Evolutionary conservation across 2,329 filamentous ascomycete species (phyloP), one percentile per base, ranked within the genome.

Genomic region (Epichloe baconii): DNA sequence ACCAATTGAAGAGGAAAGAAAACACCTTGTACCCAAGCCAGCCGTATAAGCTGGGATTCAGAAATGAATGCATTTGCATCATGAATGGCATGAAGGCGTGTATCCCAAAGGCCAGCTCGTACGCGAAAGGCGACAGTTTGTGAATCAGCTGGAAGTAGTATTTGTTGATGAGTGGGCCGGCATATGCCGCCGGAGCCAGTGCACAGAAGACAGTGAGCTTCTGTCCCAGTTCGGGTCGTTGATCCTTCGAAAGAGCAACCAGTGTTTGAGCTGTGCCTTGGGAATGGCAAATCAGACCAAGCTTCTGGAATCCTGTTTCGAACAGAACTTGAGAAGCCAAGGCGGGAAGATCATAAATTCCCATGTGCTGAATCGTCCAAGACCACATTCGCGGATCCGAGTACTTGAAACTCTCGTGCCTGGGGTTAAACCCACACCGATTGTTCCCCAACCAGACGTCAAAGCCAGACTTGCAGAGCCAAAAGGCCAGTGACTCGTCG

Each of bases 391-490:
- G 79, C 1, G 91, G 90, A 62, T 97, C 91, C 3, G 71, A 71
- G 57, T 85, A 82, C 2, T 79, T 68, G 40, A 96, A 76, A 21
- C 83, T 68, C 2, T 75, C 78, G 62, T 97, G 91, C 56, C 82
- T 78, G 0, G 91, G 90, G 0, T 78, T 72, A 66, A 93, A 88
- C 1, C 90, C 90, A 62, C 89, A 95, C 19, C 91, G 79, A 63
- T 95, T 96, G 68, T 95, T 95, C 4, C 91, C 91, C 15, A 96
- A 75, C 90, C 90, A 97, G 40, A 97, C 88, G 64, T 97, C 91
- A 66, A 88, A 96, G 1, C 90, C 90, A 0, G 85, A 82, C 67
- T 95, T 95, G 66, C 86, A 89, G 7, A 97, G 80, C 70, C 85
- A 95, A 67, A 96, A 96, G 1, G 91, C 90, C 7, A 96, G 75